Percentiles rank a stretch among this genome's conserved stretches.
phyloP scores from a whole-genome alignment of 2,329 filamentous ascomycete genomes.

The Aciculosporium take region DNA sequence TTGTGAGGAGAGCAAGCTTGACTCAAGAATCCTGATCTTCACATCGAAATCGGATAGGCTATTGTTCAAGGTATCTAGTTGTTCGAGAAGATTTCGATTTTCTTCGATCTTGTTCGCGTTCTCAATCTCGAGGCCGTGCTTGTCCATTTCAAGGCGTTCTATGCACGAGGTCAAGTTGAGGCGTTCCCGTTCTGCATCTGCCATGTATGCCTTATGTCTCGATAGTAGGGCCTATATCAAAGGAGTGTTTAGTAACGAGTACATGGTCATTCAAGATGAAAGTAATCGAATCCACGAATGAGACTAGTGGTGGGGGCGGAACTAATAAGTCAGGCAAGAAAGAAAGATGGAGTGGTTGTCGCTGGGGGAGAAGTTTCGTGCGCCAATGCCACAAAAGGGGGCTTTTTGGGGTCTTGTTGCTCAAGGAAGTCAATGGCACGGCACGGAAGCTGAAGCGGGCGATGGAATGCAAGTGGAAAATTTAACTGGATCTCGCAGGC shows the following conservation, averaged over 20 bases:
- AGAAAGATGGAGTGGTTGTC: not conserved
- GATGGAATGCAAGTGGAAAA: conserved; percentile 4
- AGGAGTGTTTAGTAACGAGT: conserved; percentile 53
- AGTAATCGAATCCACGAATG: not conserved
- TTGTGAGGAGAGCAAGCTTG: conserved; percentile 63
- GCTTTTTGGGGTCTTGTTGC: not conserved
- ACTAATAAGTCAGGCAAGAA: not conserved
- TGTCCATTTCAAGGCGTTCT: conserved; percentile 59
- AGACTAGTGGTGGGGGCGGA: not conserved
- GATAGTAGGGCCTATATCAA: conserved; percentile 68
- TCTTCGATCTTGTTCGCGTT: conserved; percentile 72
- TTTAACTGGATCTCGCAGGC: not conserved
- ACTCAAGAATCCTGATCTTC: conserved; percentile 62
- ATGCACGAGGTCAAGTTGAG: conserved; percentile 57
- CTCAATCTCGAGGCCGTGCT: conserved; percentile 56
- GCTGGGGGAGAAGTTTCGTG: not conserved
- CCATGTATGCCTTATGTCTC: conserved; percentile 89
- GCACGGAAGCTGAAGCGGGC: not conserved
- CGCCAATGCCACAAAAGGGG: not conserved
- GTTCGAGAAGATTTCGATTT: conserved; percentile 66
- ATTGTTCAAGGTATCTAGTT: conserved; percentile 72
- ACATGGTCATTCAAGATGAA: conserved; percentile 5
- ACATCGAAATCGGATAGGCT: conserved; percentile 68
- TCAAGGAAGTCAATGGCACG: not conserved
- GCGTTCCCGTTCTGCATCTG: conserved; percentile 78